Percentiles rank a stretch among this genome's conserved stretches.
phyloP scores from a whole-genome alignment of 1,139 yeast genomes.

The Kazachstania sp. region DNA sequence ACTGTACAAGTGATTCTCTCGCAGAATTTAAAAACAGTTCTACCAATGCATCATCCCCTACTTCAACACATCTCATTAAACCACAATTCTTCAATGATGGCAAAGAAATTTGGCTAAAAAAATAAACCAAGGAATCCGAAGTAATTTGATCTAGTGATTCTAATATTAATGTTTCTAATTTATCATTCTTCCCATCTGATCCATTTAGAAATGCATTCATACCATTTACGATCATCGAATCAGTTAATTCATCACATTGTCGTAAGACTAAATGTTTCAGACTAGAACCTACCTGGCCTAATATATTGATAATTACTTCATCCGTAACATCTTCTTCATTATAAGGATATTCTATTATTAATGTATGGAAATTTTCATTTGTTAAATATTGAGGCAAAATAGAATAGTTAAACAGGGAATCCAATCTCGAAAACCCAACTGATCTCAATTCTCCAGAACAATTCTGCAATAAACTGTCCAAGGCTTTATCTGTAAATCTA shows the following conservation, averaged over 20 bases:
- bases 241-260: slow-evolving; percentile 69
- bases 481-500: slow-evolving; percentile 61
- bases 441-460: slow-evolving; percentile 48
- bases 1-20: slow-evolving; percentile 52
- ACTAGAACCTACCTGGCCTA: slow-evolving; percentile 54
- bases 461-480: slow-evolving; percentile 52
- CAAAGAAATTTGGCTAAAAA: slow-evolving; percentile 45
- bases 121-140: slow-evolving; percentile 50
- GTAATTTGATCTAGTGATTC: slow-evolving; percentile 51
- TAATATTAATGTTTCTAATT: slow-evolving; percentile 17
- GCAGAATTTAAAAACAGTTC: slow-evolving; percentile 55
- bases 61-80: slow-evolving; percentile 54
- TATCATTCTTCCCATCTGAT: slow-evolving; percentile 7
- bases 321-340: slow-evolving; percentile 62
- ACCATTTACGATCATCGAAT: slow-evolving; percentile 51
- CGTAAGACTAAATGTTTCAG: slow-evolving; percentile 52
- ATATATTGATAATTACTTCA: slow-evolving; percentile 54
- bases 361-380: slow-evolving; percentile 36
- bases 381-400: slow-evolving; percentile 56
- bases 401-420: slow-evolving; percentile 59
- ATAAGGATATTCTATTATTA: slow-evolving; percentile 65
- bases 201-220: slow-evolving; percentile 38
- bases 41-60: slow-evolving; percentile 55
- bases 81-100: slow-evolving; percentile 53
- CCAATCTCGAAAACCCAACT: slow-evolving; percentile 56